Conservation (phyloP, 805 yeast species). For the Candida maris region DNA sequence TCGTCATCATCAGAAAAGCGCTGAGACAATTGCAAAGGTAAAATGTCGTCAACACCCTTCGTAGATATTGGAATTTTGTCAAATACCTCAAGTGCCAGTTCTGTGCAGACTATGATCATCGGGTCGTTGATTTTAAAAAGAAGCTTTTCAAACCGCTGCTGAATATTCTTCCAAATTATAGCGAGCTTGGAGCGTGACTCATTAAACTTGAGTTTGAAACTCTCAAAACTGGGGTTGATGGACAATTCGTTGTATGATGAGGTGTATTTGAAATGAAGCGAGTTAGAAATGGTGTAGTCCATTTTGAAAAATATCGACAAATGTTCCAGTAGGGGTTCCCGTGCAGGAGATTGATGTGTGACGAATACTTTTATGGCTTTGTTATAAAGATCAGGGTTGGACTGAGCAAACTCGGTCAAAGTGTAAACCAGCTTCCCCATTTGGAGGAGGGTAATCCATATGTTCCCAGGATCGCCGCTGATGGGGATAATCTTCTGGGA, state of each 20-base stretch:
- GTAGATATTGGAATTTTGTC: slow-evolving; percentile 57
- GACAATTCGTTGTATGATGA: slow-evolving; percentile 67
- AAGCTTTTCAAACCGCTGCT: slow-evolving; percentile 44
- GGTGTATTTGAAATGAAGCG: slow-evolving; percentile 67
- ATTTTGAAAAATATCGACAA: slow-evolving; percentile 62
- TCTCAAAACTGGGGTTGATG: slow-evolving; percentile 59
- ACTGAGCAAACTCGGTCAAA: slow-evolving; percentile 36
- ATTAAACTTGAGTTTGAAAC: slow-evolving; percentile 58
- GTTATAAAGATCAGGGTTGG: slow-evolving; percentile 25
- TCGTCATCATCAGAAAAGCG: slow-evolving; percentile 32
- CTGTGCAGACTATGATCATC: slow-evolving; percentile 43
- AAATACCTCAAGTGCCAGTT: slow-evolving; percentile 56
- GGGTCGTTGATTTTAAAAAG: slow-evolving; percentile 39
- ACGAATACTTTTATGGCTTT: slow-evolving; percentile 57
- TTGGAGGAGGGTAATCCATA: slow-evolving; percentile 72
- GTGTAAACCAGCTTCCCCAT: slow-evolving; percentile 61
- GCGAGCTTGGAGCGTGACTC: slow-evolving; percentile 59
- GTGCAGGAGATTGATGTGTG: slow-evolving; percentile 66
- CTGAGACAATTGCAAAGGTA: slow-evolving; percentile 26
- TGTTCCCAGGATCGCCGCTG: slow-evolving; percentile 59
- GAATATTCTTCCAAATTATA: slow-evolving; percentile 59
- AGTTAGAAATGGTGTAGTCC: slow-evolving; percentile 71
- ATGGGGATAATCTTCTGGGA: slow-evolving; percentile 43
- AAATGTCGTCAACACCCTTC: slow-evolving; percentile 31
- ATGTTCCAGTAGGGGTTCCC: slow-evolving; percentile 67